Evolutionary conservation across 306 rosid genomes (phyloP).

Genomic region (Luffa aegyptiaca): DNA sequence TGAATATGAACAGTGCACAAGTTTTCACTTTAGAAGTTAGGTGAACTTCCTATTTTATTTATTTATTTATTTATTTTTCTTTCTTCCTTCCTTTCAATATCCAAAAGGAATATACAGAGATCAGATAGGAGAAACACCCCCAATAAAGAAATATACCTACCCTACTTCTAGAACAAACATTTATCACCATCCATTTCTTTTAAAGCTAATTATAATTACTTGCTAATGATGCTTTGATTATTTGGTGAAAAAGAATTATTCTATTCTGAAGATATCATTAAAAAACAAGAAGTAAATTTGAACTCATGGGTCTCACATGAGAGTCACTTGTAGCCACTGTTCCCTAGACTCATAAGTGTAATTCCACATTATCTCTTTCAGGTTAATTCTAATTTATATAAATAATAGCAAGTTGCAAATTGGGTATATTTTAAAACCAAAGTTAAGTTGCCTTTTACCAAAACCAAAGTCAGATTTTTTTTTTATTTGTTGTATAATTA

Average conservation of each 20-base stretch:
- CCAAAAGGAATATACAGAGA: not conserved
- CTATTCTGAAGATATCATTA: not conserved
- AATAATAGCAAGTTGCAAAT: not conserved
- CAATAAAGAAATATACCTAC: not conserved
- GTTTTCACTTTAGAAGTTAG: not conserved
- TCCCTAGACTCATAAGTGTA: not conserved
- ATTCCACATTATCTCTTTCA: not conserved
- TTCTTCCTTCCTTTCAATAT: not conserved
- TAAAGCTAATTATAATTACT: not conserved
- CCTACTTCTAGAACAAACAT: not conserved
- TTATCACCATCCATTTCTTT: not conserved
- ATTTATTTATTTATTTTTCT: not conserved
- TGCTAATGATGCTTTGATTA: not conserved
- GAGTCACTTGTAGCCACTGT: conserved; percentile 2
- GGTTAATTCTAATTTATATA: not conserved
- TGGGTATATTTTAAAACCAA: not conserved
- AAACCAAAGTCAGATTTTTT: conserved; percentile 3
- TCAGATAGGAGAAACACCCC: not conserved
- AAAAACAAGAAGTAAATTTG: not conserved
- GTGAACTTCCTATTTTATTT: not conserved
- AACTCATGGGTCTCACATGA: conserved; percentile 4
- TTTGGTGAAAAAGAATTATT: not conserved
- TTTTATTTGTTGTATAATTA: not conserved
- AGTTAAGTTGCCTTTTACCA: not conserved
- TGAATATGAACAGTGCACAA: not conserved